Evolutionary conservation across 306 rosid genomes (phyloP), one percentile per base, ranked within the genome.

Genomic region (Betula pendula): DNA sequence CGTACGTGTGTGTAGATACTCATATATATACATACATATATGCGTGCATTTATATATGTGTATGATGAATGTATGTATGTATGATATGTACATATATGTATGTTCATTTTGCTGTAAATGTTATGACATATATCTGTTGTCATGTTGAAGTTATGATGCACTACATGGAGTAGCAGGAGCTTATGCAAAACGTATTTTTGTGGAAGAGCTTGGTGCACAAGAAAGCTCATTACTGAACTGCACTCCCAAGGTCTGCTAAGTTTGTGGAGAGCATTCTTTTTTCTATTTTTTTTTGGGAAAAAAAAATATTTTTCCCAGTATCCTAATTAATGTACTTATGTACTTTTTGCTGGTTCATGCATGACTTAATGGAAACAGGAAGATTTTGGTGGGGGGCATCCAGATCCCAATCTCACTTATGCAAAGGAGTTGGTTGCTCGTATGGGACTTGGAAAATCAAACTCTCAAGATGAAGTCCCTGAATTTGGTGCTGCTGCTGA

Each of bases 401-500:
- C 99, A 65, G 99, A 96, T 79, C 99, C 99, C 77, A 96, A 96
- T 86, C 80, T 96, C 87, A 92, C 99, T 71, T 96, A 96, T 87
- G 99, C 99, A 17, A 96, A 96, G 84, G 99, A 91, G 86, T 87
- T 96, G 90, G 99, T 96, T 78, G 91, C 81, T 55, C 85, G 96
- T 31, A 84, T 96, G 99, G 99, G 99, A 56, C 82, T 96, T 84
- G 85, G 99, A 10, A 89, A 96, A 84, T 82, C 97, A 81, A 83
- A 82, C 70, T 69, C 93, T 35, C 87, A 89, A 85, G 79, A 60
- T 20, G 97, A 92, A 77, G 94, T 94, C 67, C 99, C 99, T 6
- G 99, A 96, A 85, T 96, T 96, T 81, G 99, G 99, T 82, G 99
- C 96, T 76, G 99, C 99, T 82, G 89, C 97, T 80, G 99, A 96